Evolutionary conservation across 1,139 yeast species (phyloP).

Genomic region (Tardiomyces blankii): DNA sequence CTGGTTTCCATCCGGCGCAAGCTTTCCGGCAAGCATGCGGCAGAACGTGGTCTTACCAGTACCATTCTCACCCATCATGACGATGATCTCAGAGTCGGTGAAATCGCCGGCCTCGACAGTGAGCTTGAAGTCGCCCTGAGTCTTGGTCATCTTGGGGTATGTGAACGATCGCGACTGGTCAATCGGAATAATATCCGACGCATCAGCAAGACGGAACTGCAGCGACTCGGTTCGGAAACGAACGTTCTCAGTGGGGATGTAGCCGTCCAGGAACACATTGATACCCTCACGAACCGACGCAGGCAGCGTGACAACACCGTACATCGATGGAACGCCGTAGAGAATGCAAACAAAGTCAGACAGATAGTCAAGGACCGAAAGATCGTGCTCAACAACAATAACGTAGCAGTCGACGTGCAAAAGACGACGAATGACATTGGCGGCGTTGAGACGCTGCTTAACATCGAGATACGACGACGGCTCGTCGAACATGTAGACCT

Average conservation of each 20-base stretch:
- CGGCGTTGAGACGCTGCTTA: constrained; percentile 97
- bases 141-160: constrained; percentile 77
- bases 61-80: constrained; percentile 99
- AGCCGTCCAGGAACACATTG: constrained; percentile 95
- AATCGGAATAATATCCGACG: constrained; percentile 62
- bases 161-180: constrained; percentile 71
- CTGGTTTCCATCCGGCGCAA: constrained; percentile 73
- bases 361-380: constrained; percentile 90
- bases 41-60: constrained; percentile 98
- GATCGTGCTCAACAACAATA: constrained; percentile 96
- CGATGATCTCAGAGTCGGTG: constrained; percentile 92
- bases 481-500: constrained; percentile 98
- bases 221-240: constrained; percentile 93
- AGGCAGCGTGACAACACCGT: constrained; percentile 96
- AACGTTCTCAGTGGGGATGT: constrained; percentile 91
- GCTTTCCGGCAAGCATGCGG: constrained; percentile 85
- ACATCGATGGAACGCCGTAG: constrained; percentile 95
- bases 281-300: constrained; percentile 97
- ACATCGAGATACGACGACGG: constrained; percentile 98
- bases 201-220: constrained; percentile 91
- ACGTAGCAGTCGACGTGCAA: constrained; percentile 66
- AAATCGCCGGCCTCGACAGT: constrained; percentile 77
- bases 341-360: constrained; percentile 94
- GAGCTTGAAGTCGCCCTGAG: constrained; percentile 92
- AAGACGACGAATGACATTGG: constrained; percentile 80